These are phyloP conservation scores for Iberis pinnata DNA, from an alignment of 345 rosid genomes.

Conservation along the genomic window DNA sequence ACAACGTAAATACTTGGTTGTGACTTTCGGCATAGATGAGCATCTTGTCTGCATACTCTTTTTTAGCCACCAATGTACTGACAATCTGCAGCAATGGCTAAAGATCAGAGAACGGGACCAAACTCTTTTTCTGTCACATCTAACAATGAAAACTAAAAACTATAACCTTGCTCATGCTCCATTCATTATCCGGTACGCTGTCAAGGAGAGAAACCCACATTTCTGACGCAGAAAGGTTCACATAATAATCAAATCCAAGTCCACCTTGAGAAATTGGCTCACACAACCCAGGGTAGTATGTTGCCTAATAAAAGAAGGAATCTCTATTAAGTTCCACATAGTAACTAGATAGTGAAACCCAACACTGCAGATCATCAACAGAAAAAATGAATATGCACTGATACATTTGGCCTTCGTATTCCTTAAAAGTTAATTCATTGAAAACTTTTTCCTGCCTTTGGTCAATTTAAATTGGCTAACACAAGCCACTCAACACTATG, in stretches of 20 bases:
- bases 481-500: slow-evolving; percentile 11
- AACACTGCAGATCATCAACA: not conserved
- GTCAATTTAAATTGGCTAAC: slow-evolving; percentile 5
- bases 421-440: not conserved
- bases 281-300: slow-evolving; percentile 89
- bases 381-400: not conserved
- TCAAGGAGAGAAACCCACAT: slow-evolving; percentile 88
- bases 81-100: slow-evolving; percentile 52
- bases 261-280: slow-evolving; percentile 92
- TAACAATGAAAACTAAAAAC: slow-evolving; percentile 20
- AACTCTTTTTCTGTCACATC: slow-evolving; percentile 15
- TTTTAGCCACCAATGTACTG: slow-evolving; percentile 58
- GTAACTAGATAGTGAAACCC: slow-evolving; percentile 11
- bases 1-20: slow-evolving; percentile 54
- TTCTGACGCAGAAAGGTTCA: slow-evolving; percentile 77
- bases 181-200: slow-evolving; percentile 55
- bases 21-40: slow-evolving; percentile 74
- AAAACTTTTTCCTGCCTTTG: not conserved
- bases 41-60: slow-evolving; percentile 72
- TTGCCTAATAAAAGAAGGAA: slow-evolving; percentile 42
- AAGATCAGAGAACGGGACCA: slow-evolving; percentile 23
- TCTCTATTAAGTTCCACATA: slow-evolving; percentile 13
- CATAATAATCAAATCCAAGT: slow-evolving; percentile 85
- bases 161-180: slow-evolving; percentile 95
- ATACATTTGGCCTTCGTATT: not conserved